Evolutionary conservation across 2,329 filamentous ascomycete species (phyloP), one percentile per base, ranked within the genome.

Genomic region (Dryadomyces quercus-mongolicae): DNA sequence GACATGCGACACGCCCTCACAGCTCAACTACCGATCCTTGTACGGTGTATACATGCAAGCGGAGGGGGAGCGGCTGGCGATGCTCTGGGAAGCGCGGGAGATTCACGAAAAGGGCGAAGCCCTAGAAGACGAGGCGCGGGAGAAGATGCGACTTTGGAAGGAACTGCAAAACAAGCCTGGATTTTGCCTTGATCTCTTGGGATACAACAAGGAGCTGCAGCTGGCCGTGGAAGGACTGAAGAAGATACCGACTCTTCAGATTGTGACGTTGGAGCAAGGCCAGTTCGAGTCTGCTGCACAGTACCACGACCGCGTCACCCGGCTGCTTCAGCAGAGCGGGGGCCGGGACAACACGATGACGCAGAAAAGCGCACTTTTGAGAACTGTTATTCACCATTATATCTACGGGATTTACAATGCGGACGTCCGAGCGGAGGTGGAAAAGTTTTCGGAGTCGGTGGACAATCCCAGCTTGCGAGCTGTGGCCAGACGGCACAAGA

Each of bases 11-110:
- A 51, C 57, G 1, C 53, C 62, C 0, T 61, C 63, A 2, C 52
- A 58, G 2, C 59, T 65, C 6, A 65, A 64, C 51, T 65, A 69
- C 55, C 73, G 76, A 43, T 77, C 78, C 3, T 71, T 84, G 1
- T 65, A 70, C n/a, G 77, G 78, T 0, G 71, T 80, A 2, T 73
- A 69, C 56, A 72, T 68, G 15, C 77, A 82, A 58, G 65, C 73
- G 2, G 80, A 84, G 60, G 80, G 80, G 8, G 80, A 84, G 60
- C 67, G 68, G 20, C 62, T 81, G 21, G 67, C 75, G 1, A 70
- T 75, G 62, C 61, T 69, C 2, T 79, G 71, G 71, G 71, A 75
- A 20, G 62, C 57, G 22, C 65, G 69, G 50, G 45, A 65, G 5
- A 57, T 72, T 1, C 60, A 51, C n/a, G 73, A 71, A 55, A 63